Base-by-base conservation (phyloP, 1,284 basidiomycete species). In the Albatrellus sp. region DNA sequence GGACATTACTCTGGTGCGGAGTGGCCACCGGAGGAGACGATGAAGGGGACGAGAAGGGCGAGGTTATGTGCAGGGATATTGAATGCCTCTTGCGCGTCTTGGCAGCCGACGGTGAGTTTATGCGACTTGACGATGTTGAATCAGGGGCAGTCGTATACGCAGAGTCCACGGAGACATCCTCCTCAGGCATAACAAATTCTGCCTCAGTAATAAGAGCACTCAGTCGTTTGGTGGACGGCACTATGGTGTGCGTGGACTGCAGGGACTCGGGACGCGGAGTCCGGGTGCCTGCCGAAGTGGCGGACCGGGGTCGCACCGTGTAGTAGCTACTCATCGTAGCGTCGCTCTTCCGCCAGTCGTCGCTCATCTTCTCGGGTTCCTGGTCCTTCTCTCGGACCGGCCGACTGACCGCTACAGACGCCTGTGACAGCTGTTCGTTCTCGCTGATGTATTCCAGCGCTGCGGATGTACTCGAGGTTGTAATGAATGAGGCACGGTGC, bases 311-410 rank as follows among this genome's bases (percentile, higher is more conserved):
- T 30, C 80, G 72, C 47, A 82, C 73, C 29, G 82, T 85, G 49
- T 72, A 70, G 55, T 80, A 75, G 55, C 80, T 79, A 34, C 58
- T 57, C 57, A 79, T 75, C 10, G 80, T 83, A 5, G 82, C 76
- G 59, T 86, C 83, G 52, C 80, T 83, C 60, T 80, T 80, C 51
- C 82, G 64, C 74, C 77, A 80, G 31, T 69, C 63, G 50, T 84
- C 80, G 62, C 77, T 82, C 52, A 55, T 55, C 40, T 55, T 61
- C 48, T 57, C 59, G 38, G 56, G 59, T 30, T 56, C 52, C 48
- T 56, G 60, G 37, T 60, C 62, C 52, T 44, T 47, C 43, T 48
- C 49, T 45, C 37, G 44, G 10, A 10, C 17, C 30, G 31, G 36
- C 13, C 48, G 47, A 12, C 46, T 46, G 17, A 38, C 38, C 41